phyloP scores from a whole-genome alignment of 768 basidiomycete genomes.

The Russula lepida region DNA sequence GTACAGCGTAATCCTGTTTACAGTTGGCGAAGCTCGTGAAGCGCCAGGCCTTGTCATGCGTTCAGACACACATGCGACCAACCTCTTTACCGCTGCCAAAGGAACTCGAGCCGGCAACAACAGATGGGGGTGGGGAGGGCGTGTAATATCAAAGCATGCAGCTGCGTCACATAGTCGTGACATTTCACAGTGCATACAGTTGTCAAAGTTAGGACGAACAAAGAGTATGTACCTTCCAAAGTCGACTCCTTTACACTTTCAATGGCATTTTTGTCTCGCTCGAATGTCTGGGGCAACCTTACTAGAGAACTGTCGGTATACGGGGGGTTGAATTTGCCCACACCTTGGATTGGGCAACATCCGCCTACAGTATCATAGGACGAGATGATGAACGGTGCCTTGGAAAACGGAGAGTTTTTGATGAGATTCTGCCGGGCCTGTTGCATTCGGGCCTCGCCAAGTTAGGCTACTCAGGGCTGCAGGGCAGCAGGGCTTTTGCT shows the following conservation, averaged over 20 bases:
- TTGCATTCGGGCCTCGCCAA: conserved; percentile 56
- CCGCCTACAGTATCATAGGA: conserved; percentile 58
- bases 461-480: no score
- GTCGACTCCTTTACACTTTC: conserved; percentile 92
- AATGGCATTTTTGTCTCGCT: conserved; percentile 62
- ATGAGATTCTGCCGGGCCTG: conserved; percentile 47
- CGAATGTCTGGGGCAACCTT: conserved; percentile 77
- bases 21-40: no score
- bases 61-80: no score
- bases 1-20: background rate
- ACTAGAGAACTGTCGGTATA: conserved; percentile 24
- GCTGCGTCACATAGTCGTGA: conserved; percentile 72
- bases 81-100: no score
- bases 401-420: conserved; percentile 85
- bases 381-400: conserved; percentile 92
- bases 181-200: no score
- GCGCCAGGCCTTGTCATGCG: no score
- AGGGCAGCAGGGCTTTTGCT: no score
- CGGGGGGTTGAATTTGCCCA: conserved; percentile 55
- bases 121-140: conserved; percentile 62
- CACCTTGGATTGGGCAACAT: conserved; percentile 58
- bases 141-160: conserved; percentile 92
- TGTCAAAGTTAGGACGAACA: background rate
- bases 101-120: no score
- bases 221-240: conserved; percentile 54